These are phyloP conservation scores for Leptodermis oblonga DNA, from an alignment of 257 asterid species.

Conservation along the genomic window DNA sequence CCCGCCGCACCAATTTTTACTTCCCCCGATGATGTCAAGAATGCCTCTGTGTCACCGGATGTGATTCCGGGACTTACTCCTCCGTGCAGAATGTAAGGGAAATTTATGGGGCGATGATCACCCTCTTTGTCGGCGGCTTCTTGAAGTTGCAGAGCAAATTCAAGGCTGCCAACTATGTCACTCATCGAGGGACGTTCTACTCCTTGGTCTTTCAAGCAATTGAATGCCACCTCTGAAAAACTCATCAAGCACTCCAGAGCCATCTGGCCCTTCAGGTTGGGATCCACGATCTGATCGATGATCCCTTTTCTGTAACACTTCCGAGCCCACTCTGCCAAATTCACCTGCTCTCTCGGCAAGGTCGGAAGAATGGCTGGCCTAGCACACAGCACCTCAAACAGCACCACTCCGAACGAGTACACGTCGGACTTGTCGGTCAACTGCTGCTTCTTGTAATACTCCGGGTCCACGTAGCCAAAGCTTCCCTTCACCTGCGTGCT, in stretches of 20 bases:
- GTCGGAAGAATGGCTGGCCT: constrained; percentile 33
- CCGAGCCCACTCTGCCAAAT: constrained; percentile 51
- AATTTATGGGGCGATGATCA: background rate
- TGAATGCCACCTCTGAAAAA: constrained; percentile 37
- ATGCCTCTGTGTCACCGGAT: constrained; percentile 23
- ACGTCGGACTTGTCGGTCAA: constrained; percentile 65
- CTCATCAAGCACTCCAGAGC: constrained; percentile 42
- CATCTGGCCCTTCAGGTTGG: constrained; percentile 36
- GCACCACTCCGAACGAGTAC: constrained; percentile 62
- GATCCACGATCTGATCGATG: constrained; percentile 40
- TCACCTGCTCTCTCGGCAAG: constrained; percentile 35
- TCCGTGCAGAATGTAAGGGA: background rate
- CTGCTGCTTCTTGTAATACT: constrained; percentile 47
- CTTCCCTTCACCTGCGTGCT: constrained; percentile 76
- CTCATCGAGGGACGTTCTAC: constrained; percentile 51
- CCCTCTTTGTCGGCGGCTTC: constrained; percentile 35
- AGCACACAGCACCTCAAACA: constrained; percentile 52
- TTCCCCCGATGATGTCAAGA: constrained; percentile 26
- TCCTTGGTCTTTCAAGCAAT: constrained; percentile 45
- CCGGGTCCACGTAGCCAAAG: constrained; percentile 64
- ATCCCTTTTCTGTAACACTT: constrained; percentile 32
- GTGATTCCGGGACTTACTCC: constrained; percentile 7
- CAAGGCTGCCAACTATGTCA: constrained; percentile 59
- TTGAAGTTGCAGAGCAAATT: constrained; percentile 57
- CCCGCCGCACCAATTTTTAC: background rate